Evolutionary conservation across 108 stramenopile species (phyloP).

Genomic region (Seminavis robusta): DNA sequence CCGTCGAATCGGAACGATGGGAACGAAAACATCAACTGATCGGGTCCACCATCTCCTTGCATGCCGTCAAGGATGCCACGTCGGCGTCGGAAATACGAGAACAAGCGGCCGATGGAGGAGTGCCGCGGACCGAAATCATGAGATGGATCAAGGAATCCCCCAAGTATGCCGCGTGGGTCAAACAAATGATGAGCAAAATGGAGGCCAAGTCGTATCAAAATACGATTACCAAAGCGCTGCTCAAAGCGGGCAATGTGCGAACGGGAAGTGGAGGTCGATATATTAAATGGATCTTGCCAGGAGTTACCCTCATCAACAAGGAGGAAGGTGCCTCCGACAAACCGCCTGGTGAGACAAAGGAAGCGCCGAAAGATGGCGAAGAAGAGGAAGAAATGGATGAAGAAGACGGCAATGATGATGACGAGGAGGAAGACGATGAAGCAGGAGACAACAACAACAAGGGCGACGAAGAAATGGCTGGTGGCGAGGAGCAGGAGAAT

Average conservation of each 20-base stretch:
- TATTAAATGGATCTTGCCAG: constrained; percentile 45
- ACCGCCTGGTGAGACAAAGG: background rate
- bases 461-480: constrained; percentile 6
- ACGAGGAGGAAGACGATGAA: constrained; percentile 5
- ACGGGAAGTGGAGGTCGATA: constrained; percentile 34
- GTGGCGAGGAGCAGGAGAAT: constrained; percentile 4
- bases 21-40: constrained; percentile 52
- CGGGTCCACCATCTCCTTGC: constrained; percentile 27
- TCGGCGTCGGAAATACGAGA: constrained; percentile 12
- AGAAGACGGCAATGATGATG: background rate
- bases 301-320: background rate
- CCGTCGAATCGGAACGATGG: constrained; percentile 31
- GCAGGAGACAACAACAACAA: background rate
- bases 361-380: background rate
- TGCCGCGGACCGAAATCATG: constrained; percentile 45
- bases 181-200: constrained; percentile 46
- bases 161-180: constrained; percentile 35
- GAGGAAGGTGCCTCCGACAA: background rate
- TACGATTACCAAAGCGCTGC: constrained; percentile 46
- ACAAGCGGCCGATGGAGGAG: constrained; percentile 24
- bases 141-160: constrained; percentile 43
- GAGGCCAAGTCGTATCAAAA: constrained; percentile 46
- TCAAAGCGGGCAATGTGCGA: constrained; percentile 38
- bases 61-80: constrained; percentile 39
- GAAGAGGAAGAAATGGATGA: background rate